Percentiles rank a stretch among this genome's conserved stretches.
Evolutionary conservation across 495 filamentous ascomycete species (phyloP).

Genomic region (Aspergillus cavernicola): DNA sequence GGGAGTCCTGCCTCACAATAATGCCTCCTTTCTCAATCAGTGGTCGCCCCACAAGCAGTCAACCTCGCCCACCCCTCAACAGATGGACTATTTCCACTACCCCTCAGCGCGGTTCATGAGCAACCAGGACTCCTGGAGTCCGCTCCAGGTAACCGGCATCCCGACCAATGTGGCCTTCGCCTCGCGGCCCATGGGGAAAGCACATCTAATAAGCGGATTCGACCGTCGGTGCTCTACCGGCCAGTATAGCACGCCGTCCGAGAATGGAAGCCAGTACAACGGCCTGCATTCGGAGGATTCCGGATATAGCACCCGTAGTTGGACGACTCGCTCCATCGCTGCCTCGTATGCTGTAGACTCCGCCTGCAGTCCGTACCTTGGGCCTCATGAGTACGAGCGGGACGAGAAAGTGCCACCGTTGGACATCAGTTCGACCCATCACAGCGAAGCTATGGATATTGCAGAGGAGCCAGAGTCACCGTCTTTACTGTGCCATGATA

Average conservation of each 20-base stretch:
- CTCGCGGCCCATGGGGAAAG: slow-evolving; percentile 18
- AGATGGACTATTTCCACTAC: slow-evolving; percentile 25
- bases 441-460: slow-evolving; percentile 11
- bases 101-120: slow-evolving; percentile 21
- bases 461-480: slow-evolving; percentile 20
- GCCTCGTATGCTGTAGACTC: slow-evolving; percentile 29
- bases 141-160: slow-evolving; percentile 35
- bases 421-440: slow-evolving; percentile 6
- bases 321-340: slow-evolving; percentile 45
- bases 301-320: slow-evolving; percentile 54
- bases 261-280: slow-evolving; percentile 52
- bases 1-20: slow-evolving; percentile 17
- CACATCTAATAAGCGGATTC: slow-evolving; percentile 16
- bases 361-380: slow-evolving; percentile 28
- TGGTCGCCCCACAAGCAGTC: slow-evolving; percentile 15
- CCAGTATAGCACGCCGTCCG: slow-evolving; percentile 44
- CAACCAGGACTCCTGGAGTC: slow-evolving; percentile 39
- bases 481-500: slow-evolving; percentile 18
- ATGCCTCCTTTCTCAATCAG: slow-evolving; percentile 20
- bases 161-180: slow-evolving; percentile 16
- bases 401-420: slow-evolving; percentile 18
- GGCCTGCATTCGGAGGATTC: slow-evolving; percentile 55
- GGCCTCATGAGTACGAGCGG: slow-evolving; percentile 23
- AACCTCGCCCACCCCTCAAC: slow-evolving; percentile 18
- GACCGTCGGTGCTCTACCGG: slow-evolving; percentile 26